Percentiles rank a stretch among this genome's conserved stretches.
Evolutionary conservation across 1,284 basidiomycete genomes (phyloP).

Genomic region (Trichosporon coremiiforme): DNA sequence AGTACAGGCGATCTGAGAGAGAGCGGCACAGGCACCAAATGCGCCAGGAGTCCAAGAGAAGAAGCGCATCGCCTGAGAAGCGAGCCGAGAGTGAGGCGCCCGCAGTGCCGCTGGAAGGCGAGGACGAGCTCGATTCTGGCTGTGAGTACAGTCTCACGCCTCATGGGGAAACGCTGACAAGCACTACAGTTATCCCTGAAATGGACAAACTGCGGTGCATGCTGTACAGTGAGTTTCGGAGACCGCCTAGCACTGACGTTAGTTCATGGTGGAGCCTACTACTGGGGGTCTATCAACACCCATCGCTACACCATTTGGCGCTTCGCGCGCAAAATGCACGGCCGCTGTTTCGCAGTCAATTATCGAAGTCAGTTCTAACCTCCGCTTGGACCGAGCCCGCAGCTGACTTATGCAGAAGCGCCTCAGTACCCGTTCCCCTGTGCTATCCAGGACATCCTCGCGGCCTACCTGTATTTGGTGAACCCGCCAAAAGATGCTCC

Average conservation of each 20-base stretch:
- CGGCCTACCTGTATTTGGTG: slow-evolving; percentile 75
- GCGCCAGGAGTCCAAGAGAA: slow-evolving; percentile 3
- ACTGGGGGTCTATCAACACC: slow-evolving; percentile 61
- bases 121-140: slow-evolving; percentile 29
- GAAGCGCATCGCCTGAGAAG: background rate
- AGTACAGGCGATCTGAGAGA: slow-evolving; percentile 49
- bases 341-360: slow-evolving; percentile 84
- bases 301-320: slow-evolving; percentile 77
- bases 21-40: slow-evolving; percentile 21
- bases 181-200: slow-evolving; percentile 60
- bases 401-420: slow-evolving; percentile 58
- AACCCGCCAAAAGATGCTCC: slow-evolving; percentile 70
- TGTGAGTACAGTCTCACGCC: background rate
- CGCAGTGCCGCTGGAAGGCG: slow-evolving; percentile 24
- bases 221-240: slow-evolving; percentile 62
- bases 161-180: slow-evolving; percentile 36
- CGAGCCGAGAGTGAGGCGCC: slow-evolving; percentile 19
- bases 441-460: slow-evolving; percentile 81
- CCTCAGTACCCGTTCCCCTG: slow-evolving; percentile 98
- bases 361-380: slow-evolving; percentile 63
- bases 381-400: no score
- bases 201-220: slow-evolving; percentile 87
- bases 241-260: slow-evolving; percentile 21
- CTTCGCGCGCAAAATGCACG: slow-evolving; percentile 84
- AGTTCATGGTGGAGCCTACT: slow-evolving; percentile 67